Conservation (phyloP, 2,329 filamentous ascomycete genomes). For the Fusarium sp. region DNA sequence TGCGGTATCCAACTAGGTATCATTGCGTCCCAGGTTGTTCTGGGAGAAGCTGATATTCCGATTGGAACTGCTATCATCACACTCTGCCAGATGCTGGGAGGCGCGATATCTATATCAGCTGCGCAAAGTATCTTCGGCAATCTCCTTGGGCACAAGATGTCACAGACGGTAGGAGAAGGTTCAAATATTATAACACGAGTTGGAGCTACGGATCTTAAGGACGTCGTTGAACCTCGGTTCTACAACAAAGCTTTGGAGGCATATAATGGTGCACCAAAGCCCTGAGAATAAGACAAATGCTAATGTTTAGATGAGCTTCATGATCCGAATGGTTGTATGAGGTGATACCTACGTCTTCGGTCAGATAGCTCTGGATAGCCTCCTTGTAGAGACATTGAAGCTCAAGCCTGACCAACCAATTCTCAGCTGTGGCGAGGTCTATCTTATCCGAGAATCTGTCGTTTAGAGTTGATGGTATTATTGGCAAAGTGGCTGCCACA, state of each 20-base stretch:
- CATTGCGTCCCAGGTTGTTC: conserved; percentile 51
- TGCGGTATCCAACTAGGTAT: conserved; percentile 56
- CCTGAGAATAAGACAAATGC: neutral
- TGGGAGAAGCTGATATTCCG: neutral
- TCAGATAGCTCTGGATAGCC: neutral
- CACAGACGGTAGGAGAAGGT: neutral
- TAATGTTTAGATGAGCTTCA: neutral
- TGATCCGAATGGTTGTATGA: neutral
- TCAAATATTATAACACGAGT: neutral
- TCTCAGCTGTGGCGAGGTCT: neutral
- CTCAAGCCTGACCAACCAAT: neutral
- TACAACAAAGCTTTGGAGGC: neutral
- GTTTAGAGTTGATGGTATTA: neutral
- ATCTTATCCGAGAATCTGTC: neutral
- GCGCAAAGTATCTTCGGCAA: neutral
- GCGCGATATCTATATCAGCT: neutral
- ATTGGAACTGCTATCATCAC: neutral
- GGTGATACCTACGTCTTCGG: neutral
- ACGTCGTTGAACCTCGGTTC: neutral
- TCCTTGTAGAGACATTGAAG: neutral
- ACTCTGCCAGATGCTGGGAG: neutral
- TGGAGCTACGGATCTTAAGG: neutral
- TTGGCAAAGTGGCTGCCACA: neutral
- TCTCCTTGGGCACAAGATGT: neutral
- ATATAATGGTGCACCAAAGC: neutral